Base-by-base conservation (phyloP, 1,284 basidiomycete genomes). In the Inonotus obliquus region DNA sequence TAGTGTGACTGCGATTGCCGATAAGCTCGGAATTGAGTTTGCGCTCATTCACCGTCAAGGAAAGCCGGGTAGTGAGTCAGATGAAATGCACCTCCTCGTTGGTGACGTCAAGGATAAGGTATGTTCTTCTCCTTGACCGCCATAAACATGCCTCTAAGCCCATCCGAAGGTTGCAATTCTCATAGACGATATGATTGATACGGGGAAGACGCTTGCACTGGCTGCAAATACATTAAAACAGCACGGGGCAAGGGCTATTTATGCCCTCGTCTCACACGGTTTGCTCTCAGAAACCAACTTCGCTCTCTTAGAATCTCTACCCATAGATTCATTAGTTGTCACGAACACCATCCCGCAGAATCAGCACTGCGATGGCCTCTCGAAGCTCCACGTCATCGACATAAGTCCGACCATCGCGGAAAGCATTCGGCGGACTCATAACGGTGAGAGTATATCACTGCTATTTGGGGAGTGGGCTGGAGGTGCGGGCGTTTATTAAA, bases 111-210 rank as follows among this genome's bases (percentile, higher is more conserved):
- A 82, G 68, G 94, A 91, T 76, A 96, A 96, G 80, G 91, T 89
- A 69, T 48, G 74, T 66, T 19, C 48, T 21, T n/a, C 65, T 25
- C 63, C 45, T 48, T 53, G 63, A 21, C 35, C 45, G 32, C 23
- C 54, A 58, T 17, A 19, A 21, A 59, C 14, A 54, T 61, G 38
- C 23, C 51, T 49, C 38, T 21, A 56, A n/a, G 23, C 7, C 9
- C 27, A 19, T 44, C 1, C 57, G 10, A 61, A 92, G 91, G 82
- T 91, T 57, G 95, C 93, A 32, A 96, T 99, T 69, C 80, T 99
- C 54, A 90, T 99, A 32, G 96, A 99, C 74, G 96, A 99, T 73
- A 98, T 99, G 94, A 90, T 98, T 71, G 97, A 99, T 74, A 95
- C 94, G 4, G 96, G 96, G 1, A 83, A 82, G 63, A 99, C 97